phyloP scores from a whole-genome alignment of 352 stramenopile species.

The Globisporangium megalacanthum region DNA sequence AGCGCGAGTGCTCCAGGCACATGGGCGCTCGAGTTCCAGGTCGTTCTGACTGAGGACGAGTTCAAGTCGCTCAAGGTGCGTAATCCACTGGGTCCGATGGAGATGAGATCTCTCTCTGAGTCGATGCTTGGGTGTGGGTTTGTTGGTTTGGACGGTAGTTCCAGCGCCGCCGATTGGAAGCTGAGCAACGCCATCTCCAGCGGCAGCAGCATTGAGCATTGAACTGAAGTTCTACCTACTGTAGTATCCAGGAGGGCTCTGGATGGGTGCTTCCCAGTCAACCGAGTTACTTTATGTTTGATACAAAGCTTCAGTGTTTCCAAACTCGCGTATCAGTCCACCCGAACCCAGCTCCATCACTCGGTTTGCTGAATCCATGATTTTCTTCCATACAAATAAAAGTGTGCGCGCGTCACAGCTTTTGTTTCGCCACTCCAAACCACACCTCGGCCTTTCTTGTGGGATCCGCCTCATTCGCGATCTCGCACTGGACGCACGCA shows the following conservation, averaged over 20 bases:
- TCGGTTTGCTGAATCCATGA: neutral
- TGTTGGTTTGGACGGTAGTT: slow-evolving; percentile 18
- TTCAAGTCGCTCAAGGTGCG: slow-evolving; percentile 50
- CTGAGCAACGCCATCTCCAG: slow-evolving; percentile 48
- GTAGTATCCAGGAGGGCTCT: too few relatives aligned
- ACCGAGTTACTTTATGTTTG: too few relatives aligned
- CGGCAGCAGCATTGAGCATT: slow-evolving; percentile 19
- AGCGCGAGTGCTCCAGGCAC: slow-evolving; percentile 3
- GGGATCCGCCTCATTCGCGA: neutral
- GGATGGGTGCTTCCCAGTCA: too few relatives aligned
- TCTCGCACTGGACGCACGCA: neutral
- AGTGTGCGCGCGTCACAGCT: neutral
- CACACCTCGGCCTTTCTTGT: neutral
- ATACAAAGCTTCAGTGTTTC: too few relatives aligned
- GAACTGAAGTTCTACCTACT: too few relatives aligned
- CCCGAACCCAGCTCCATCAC: neutral
- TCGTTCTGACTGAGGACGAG: slow-evolving; percentile 56
- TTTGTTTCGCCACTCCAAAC: neutral
- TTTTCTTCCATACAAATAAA: neutral
- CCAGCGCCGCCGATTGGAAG: slow-evolving; percentile 43
- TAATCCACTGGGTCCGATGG: neutral
- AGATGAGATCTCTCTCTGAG: neutral
- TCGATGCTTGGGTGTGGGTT: neutral
- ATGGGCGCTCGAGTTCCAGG: slow-evolving; percentile 40
- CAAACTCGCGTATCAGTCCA: neutral